A percentile compares a stretch with the other conserved stretches of the same genome.
Conservation (phyloP, 495 filamentous ascomycete species). For the Xylaria grammica region DNA sequence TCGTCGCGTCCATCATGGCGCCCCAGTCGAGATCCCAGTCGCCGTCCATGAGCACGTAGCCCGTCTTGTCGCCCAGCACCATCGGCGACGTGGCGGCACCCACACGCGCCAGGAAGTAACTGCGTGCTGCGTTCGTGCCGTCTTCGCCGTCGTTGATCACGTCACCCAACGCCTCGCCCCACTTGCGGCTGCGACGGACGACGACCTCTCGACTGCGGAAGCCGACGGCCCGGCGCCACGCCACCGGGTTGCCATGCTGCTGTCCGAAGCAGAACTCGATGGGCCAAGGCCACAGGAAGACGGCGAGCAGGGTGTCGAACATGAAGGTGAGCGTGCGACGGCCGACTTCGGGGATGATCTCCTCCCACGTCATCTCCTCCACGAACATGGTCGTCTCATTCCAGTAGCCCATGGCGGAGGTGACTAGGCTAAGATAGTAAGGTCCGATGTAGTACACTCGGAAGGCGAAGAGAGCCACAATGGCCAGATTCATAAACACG, state of each 20-base stretch:
- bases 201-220: conserved; percentile 76
- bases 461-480: conserved; percentile 63
- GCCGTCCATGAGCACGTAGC: conserved; percentile 75
- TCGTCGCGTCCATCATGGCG: conserved; percentile 71
- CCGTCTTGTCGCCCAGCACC: conserved; percentile 70
- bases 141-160: conserved; percentile 43
- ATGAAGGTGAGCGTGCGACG: conserved; percentile 64
- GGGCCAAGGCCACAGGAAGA: conserved; percentile 78
- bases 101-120: conserved; percentile 43
- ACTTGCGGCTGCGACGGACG: conserved; percentile 68
- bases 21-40: conserved; percentile 84
- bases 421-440: conserved; percentile 68
- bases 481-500: conserved; percentile 67
- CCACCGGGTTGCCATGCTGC: conserved; percentile 58
- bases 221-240: conserved; percentile 72
- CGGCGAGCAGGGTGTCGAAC: conserved; percentile 71
- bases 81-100: conserved; percentile 62
- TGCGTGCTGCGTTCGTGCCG: conserved; percentile 27
- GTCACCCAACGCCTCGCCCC: conserved; percentile 57
- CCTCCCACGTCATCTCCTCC: conserved; percentile 51
- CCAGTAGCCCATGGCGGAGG: conserved; percentile 62
- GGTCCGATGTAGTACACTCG: conserved; percentile 65
- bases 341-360: conserved; percentile 55
- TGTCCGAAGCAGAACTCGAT: conserved; percentile 66
- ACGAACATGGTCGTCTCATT: conserved; percentile 65